Evolutionary conservation across 371 early-diverging fungal species (phyloP).

Genomic region (Encephalitozoon romaleae): DNA sequence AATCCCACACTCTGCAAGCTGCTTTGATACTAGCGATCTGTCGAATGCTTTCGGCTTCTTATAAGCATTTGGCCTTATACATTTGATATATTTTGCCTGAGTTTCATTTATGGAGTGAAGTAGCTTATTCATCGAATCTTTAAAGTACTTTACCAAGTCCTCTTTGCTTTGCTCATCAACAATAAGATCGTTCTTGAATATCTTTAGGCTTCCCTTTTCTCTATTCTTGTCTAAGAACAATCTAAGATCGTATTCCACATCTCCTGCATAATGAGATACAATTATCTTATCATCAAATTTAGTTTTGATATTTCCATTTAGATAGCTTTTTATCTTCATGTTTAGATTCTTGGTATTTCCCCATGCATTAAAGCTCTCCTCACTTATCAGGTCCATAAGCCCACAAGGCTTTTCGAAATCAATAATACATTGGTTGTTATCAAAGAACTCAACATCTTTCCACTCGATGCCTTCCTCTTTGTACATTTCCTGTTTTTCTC

Average conservation of each 20-base stretch:
- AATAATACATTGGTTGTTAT: conserved; percentile 8
- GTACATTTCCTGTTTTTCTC: conserved; percentile 74
- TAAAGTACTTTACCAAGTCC: conserved; percentile 73
- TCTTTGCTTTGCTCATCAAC: conserved; percentile 71
- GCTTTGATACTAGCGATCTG: conserved; percentile 64
- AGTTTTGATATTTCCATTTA: conserved; percentile 5
- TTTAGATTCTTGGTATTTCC: conserved; percentile 49
- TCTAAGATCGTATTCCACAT: conserved; percentile 75
- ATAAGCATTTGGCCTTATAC: conserved; percentile 90
- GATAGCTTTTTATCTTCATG: conserved; percentile 46
- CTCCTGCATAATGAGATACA: conserved; percentile 85
- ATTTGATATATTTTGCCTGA: conserved; percentile 89
- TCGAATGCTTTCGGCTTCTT: conserved; percentile 79
- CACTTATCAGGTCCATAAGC: conserved; percentile 58
- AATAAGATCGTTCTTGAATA: conserved; percentile 67
- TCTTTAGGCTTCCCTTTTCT: conserved; percentile 77
- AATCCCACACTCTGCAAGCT: conserved; percentile 55
- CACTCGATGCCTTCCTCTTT: conserved; percentile 57
- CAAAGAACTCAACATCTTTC: background rate
- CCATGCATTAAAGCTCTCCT: conserved; percentile 55
- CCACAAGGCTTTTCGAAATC: conserved; percentile 58
- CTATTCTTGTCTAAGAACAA: conserved; percentile 97
- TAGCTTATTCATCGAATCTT: conserved; percentile 65
- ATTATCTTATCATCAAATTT: conserved; percentile 63
- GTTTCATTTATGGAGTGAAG: conserved; percentile 82